A percentile compares a stretch with the other conserved stretches of the same genome.
Evolutionary conservation across 2,329 filamentous ascomycete genomes (phyloP).

Genomic region (Talaromyces sp.): DNA sequence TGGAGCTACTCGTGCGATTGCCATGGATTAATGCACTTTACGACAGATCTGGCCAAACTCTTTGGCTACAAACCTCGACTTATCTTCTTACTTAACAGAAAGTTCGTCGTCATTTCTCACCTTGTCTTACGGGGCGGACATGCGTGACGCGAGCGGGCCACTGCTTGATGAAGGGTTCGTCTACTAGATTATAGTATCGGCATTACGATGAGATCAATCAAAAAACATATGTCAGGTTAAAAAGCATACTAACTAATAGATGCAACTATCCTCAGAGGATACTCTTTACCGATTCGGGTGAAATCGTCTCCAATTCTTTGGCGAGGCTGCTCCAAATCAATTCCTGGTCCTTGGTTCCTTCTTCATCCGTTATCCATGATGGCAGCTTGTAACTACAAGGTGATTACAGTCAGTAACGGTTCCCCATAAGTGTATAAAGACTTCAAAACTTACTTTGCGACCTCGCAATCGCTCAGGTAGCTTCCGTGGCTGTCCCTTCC

Average conservation of each 20-base stretch:
- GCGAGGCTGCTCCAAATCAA: constrained; percentile 8
- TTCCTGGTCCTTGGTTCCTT: constrained; percentile 8
- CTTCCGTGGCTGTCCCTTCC: constrained; percentile 29
- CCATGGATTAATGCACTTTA: constrained; percentile 17
- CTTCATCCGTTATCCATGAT: constrained; percentile 13
- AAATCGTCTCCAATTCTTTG: constrained; percentile 16
- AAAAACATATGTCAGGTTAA: not conserved
- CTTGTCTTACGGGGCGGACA: too few species aligned
- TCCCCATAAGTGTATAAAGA: not conserved
- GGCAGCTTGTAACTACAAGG: constrained; percentile 6
- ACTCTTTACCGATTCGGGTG: constrained; percentile 6
- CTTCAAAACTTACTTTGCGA: constrained; percentile 16
- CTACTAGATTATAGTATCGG: not conserved
- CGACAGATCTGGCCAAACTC: not conserved
- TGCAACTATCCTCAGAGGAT: not conserved
- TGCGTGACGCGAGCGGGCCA: not conserved
- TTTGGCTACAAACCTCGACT: constrained; percentile 9
- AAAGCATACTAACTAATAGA: not conserved
- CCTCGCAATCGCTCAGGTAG: constrained; percentile 8
- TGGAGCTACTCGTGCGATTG: not conserved
- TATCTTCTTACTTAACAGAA: not conserved
- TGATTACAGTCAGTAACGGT: not conserved
- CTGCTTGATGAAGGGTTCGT: not conserved
- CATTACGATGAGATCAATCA: too few species aligned
- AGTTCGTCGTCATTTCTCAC: too few species aligned